phyloP scores from a whole-genome alignment of 2,329 filamentous ascomycete species.

The Neocatenulostroma microsporum region DNA sequence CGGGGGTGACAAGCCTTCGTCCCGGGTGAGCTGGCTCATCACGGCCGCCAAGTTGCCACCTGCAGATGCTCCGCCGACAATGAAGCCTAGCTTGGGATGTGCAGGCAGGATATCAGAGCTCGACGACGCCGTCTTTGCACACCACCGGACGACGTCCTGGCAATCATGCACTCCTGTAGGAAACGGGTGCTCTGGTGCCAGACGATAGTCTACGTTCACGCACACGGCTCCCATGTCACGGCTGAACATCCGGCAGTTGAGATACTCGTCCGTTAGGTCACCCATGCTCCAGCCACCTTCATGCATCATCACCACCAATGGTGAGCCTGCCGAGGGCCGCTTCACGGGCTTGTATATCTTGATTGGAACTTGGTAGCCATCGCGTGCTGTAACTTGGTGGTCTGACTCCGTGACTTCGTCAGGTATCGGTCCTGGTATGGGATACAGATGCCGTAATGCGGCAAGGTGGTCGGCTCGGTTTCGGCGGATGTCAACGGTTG shows the following conservation, averaged over 20 bases:
- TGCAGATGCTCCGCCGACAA: conserved; percentile 43
- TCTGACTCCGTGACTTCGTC: conserved; percentile 11
- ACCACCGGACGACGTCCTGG: conserved; percentile 32
- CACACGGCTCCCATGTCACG: conserved; percentile 13
- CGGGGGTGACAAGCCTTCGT: conserved; percentile 35
- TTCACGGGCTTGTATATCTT: conserved; percentile 11
- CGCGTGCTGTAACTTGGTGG: conserved; percentile 8
- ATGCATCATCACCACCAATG: conserved; percentile 35
- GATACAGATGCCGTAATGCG: conserved; percentile 14
- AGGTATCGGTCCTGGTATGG: conserved; percentile 18
- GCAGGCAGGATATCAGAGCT: conserved; percentile 20
- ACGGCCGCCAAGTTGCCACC: conserved; percentile 37
- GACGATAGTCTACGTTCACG: conserved; percentile 28
- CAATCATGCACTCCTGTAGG: conserved; percentile 38
- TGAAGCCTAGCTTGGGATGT: conserved; percentile 38
- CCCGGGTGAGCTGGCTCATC: conserved; percentile 33
- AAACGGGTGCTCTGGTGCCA: conserved; percentile 34
- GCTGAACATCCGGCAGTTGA: conserved; percentile 15
- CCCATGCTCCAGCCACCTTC: conserved; percentile 40
- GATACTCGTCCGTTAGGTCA: conserved; percentile 34
- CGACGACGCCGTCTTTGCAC: conserved; percentile 20
- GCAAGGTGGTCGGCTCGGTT: conserved; percentile 13
- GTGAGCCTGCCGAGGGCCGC: conserved; percentile 10
- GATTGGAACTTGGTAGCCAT: conserved; percentile 12
- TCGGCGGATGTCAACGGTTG: conserved; percentile 2